Percentiles rank a stretch among this genome's conserved stretches.
phyloP scores from a whole-genome alignment of 2,329 filamentous ascomycete species.

The Xylariaceae sp. region DNA sequence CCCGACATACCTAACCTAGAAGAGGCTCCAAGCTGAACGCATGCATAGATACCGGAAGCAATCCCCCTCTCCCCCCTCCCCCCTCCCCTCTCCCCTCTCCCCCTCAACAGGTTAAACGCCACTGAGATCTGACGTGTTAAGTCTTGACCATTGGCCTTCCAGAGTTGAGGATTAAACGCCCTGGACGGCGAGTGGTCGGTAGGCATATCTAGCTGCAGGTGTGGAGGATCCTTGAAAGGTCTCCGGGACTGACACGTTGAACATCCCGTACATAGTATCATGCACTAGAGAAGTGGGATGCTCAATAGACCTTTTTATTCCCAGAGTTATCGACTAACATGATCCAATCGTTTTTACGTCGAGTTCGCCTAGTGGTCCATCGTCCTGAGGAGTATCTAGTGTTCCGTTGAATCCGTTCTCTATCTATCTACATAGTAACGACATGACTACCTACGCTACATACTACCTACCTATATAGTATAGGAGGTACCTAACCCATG shows the following conservation, averaged over 20 bases:
- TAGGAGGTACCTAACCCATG: neutral
- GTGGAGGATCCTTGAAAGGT: constrained; percentile 19
- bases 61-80: too few species aligned
- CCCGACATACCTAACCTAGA: too few species aligned
- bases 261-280: constrained; percentile 23
- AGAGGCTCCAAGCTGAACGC: neutral
- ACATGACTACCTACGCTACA: neutral
- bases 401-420: too few species aligned
- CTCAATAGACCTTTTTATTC: constrained; percentile 20
- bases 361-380: neutral
- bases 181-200: constrained; percentile 13
- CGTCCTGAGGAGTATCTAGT: neutral
- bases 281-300: constrained; percentile 22
- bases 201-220: constrained; percentile 13
- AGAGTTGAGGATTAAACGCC: constrained; percentile 2
- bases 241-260: constrained; percentile 33
- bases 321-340: constrained; percentile 6
- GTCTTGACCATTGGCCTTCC: constrained; percentile 7
- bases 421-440: too few species aligned
- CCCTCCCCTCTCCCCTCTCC: neutral
- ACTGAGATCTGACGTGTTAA: constrained; percentile 17
- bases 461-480: neutral
- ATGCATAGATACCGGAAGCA: neutral
- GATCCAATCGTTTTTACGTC: constrained; percentile 1
- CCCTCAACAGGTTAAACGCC: neutral